Conservation (phyloP, 768 basidiomycete species). For the Collybiopsis luxurians region DNA sequence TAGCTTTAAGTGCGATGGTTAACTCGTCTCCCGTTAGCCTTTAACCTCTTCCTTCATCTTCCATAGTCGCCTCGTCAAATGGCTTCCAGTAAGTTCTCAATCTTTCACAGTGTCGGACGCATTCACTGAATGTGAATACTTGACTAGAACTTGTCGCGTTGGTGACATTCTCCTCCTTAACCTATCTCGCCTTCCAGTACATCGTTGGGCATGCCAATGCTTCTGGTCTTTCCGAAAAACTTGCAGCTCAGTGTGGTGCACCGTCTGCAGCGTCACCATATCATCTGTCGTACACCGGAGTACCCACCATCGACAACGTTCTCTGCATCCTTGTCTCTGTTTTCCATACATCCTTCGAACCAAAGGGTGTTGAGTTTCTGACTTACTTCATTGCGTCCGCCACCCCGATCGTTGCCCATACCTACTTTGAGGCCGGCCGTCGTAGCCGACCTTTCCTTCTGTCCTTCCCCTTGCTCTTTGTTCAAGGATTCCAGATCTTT, state of each 20-base stretch:
- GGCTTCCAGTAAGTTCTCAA: too few relatives aligned
- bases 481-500: constrained; percentile 15
- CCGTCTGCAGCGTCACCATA: constrained; percentile 8
- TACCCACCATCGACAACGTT: not conserved
- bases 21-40: too few relatives aligned
- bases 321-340: constrained; percentile 19
- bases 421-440: constrained; percentile 23
- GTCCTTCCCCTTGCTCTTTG: constrained; percentile 14
- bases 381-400: constrained; percentile 12
- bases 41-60: too few relatives aligned
- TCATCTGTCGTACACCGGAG: constrained; percentile 19
- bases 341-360: constrained; percentile 18
- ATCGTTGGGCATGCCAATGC: not conserved
- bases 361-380: constrained; percentile 14
- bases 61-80: too few relatives aligned
- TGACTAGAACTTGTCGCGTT: too few relatives aligned
- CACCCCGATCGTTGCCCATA: constrained; percentile 13
- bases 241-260: not conserved
- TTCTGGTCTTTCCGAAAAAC: not conserved
- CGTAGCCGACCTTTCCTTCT: constrained; percentile 12
- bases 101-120: too few relatives aligned
- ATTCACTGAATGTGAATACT: too few relatives aligned
- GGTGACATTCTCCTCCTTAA: not conserved
- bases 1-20: too few relatives aligned
- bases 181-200: not conserved